Conservation (phyloP, 306 rosid genomes). For the Argentina anserina region DNA sequence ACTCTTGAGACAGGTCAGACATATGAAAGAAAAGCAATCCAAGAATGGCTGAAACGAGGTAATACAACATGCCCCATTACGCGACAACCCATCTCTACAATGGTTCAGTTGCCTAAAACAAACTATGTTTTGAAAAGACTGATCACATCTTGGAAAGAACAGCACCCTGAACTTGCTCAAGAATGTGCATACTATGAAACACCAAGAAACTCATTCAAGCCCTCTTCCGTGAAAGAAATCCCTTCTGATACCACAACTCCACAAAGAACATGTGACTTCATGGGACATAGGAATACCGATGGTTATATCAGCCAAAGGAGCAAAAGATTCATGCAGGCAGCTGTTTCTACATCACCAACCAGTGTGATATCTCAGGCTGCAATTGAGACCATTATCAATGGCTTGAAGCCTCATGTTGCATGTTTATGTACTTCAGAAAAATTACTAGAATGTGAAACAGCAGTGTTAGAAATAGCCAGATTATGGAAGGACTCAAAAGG, state of each 20-base stretch:
- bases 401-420: conserved; percentile 60
- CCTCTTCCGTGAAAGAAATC: conserved; percentile 41
- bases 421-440: conserved; percentile 75
- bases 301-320: conserved; percentile 48
- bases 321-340: conserved; percentile 49
- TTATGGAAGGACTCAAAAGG: conserved; percentile 78
- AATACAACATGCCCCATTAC: conserved; percentile 89
- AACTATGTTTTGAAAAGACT: conserved; percentile 92
- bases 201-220: conserved; percentile 39
- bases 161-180: conserved; percentile 66
- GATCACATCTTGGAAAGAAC: conserved; percentile 86
- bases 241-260: conserved; percentile 31
- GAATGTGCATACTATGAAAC: conserved; percentile 58
- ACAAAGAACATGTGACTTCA: conserved; percentile 33
- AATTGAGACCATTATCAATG: conserved; percentile 60
- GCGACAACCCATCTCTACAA: conserved; percentile 65
- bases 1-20: conserved; percentile 98
- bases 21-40: conserved; percentile 87
- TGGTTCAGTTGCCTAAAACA: conserved; percentile 57
- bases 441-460: conserved; percentile 71
- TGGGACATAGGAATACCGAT: conserved; percentile 35
- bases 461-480: conserved; percentile 61
- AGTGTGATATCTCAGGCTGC: conserved; percentile 85
- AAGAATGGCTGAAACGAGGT: conserved; percentile 91
- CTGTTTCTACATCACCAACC: conserved; percentile 57